phyloP scores from a whole-genome alignment of 805 yeast genomes.

The Saccharomyces jurei region DNA sequence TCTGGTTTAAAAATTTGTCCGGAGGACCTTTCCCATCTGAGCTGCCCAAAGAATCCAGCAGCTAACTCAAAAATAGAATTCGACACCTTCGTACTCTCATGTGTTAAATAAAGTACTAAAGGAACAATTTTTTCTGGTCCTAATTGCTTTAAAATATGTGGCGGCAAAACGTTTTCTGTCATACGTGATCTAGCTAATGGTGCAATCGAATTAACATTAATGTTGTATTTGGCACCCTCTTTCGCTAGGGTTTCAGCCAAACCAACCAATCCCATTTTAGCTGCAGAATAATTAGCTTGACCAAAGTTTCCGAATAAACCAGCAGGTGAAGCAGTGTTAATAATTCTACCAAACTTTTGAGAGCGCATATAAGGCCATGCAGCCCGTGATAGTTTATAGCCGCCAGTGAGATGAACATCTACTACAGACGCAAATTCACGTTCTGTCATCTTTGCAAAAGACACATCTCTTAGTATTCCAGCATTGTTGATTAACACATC shows the following conservation, averaged over 20 bases:
- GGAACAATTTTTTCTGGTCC: constrained; percentile 91
- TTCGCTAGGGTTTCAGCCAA: constrained; percentile 90
- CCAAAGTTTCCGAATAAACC: constrained; percentile 97
- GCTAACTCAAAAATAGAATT: constrained; percentile 87
- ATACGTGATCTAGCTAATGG: constrained; percentile 93
- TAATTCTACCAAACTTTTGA: constrained; percentile 80
- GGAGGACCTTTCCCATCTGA: constrained; percentile 89
- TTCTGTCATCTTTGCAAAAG: constrained; percentile 78
- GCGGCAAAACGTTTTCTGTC: constrained; percentile 88
- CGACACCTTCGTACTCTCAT: constrained; percentile 51
- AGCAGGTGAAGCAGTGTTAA: constrained; percentile 95
- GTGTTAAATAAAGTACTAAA: constrained; percentile 71
- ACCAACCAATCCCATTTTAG: constrained; percentile 83
- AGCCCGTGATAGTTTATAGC: constrained; percentile 73
- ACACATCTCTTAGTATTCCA: constrained; percentile 83
- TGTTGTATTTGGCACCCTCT: constrained; percentile 83
- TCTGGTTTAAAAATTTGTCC: constrained; percentile 82
- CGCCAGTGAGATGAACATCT: constrained; percentile 85
- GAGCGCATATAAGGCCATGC: constrained; percentile 87
- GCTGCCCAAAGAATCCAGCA: constrained; percentile 86
- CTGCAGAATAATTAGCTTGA: constrained; percentile 91
- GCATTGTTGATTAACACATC: constrained; percentile 90
- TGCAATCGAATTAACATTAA: constrained; percentile 78
- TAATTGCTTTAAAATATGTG: constrained; percentile 69
- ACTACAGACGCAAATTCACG: constrained; percentile 71